phyloP scores from a whole-genome alignment of 2,329 filamentous ascomycete species.

The Neopestalotiopsis sp. region DNA sequence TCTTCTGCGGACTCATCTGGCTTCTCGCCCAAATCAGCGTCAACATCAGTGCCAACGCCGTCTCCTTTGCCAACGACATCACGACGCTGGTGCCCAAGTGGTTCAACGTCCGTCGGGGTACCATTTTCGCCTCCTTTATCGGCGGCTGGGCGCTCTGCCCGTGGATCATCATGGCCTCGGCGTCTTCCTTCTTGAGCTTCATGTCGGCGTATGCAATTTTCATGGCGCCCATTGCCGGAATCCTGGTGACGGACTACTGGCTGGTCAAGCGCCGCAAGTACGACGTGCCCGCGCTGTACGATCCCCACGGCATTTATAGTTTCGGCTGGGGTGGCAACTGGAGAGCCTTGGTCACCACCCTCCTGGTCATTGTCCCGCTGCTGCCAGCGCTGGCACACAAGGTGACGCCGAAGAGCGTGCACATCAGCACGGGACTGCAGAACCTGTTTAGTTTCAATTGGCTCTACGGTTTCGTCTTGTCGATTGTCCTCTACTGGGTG shows the following conservation, averaged over 20 bases:
- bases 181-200: conserved; percentile 35
- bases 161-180: conserved; percentile 40
- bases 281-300: conserved; percentile 43
- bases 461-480: conserved; percentile 34
- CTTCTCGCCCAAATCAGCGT: conserved; percentile 45
- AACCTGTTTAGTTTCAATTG: conserved; percentile 36
- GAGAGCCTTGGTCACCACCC: conserved; percentile 33
- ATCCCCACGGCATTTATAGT: conserved; percentile 40
- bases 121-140: conserved; percentile 34
- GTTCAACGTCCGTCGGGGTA: conserved; percentile 38
- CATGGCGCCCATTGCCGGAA: conserved; percentile 35
- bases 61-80: conserved; percentile 37
- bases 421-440: conserved; percentile 26
- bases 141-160: conserved; percentile 40
- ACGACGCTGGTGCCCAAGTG: conserved; percentile 35
- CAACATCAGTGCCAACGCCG: conserved; percentile 35
- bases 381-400: conserved; percentile 37
- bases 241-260: conserved; percentile 31
- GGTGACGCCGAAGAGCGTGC: conserved; percentile 30
- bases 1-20: conserved; percentile 35
- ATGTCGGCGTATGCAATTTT: conserved; percentile 40
- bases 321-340: conserved; percentile 38
- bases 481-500: conserved; percentile 26
- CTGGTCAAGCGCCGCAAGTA: conserved; percentile 36
- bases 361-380: conserved; percentile 32